These are phyloP conservation scores for Arthromyces matolae DNA, from an alignment of 768 basidiomycete genomes.

Conservation along the genomic window DNA sequence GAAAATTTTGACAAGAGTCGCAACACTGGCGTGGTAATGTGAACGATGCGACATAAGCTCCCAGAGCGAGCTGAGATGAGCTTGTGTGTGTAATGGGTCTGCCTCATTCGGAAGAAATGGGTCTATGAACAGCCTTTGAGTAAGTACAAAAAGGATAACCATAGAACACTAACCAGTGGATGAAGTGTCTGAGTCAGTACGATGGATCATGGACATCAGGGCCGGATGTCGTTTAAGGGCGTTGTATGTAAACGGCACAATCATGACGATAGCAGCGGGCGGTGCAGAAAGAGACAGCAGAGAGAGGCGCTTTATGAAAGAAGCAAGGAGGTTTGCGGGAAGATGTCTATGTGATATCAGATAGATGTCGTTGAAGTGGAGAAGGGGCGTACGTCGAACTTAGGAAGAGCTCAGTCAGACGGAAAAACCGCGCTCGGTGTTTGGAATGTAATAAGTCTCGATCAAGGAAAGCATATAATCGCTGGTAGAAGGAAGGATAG, in stretches of 20 bases:
- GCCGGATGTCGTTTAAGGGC: constrained; percentile 88
- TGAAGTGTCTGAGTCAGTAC: constrained; percentile 35
- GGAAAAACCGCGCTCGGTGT: constrained; percentile 92
- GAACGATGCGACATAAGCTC: constrained; percentile 74
- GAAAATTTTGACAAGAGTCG: constrained; percentile 84
- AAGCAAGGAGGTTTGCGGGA: constrained; percentile 86
- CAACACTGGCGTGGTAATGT: constrained; percentile 86
- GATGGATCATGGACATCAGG: constrained; percentile 92
- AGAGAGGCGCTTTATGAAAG: constrained; percentile 89
- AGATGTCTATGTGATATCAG: constrained; percentile 51
- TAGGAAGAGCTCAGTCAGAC: constrained; percentile 86
- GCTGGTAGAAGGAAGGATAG: constrained; percentile 92
- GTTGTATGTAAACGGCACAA: constrained; percentile 93
- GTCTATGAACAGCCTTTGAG: constrained; percentile 33
- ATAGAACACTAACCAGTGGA: constrained; percentile 29
- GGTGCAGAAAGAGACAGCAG: constrained; percentile 81
- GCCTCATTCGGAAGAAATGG: constrained; percentile 64
- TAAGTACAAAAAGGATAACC: background rate
- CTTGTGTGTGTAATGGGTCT: constrained; percentile 75
- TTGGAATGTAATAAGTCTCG: constrained; percentile 86
- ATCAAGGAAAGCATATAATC: constrained; percentile 87
- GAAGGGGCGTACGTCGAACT: constrained; percentile 70
- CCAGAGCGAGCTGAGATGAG: constrained; percentile 89
- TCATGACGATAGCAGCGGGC: constrained; percentile 85
- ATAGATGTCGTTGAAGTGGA: background rate